phyloP scores from a whole-genome alignment of 1,284 basidiomycete species.

The Volvariella volvacea region DNA sequence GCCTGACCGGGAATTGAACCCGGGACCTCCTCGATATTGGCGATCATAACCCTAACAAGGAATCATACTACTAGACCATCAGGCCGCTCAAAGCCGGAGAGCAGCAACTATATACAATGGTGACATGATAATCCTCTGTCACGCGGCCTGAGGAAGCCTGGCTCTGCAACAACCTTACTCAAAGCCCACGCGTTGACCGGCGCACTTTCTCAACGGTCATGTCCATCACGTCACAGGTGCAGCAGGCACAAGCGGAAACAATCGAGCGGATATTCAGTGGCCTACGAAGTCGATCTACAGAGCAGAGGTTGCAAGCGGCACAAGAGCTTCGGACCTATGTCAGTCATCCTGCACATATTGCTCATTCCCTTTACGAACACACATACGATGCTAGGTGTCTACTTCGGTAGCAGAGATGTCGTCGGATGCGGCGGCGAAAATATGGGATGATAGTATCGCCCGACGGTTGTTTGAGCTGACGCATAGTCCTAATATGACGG shows the following conservation, averaged over 20 bases:
- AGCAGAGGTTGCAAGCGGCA: conserved; percentile 59
- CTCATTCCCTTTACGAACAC: conserved; percentile 7
- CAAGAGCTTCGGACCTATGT: conserved; percentile 68
- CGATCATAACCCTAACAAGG: conserved; percentile 19
- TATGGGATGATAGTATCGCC: conserved; percentile 81
- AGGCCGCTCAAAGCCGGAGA: conserved; percentile 14
- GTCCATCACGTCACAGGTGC: conserved; percentile 50
- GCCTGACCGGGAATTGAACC: conserved; percentile 73
- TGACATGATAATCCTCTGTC: neutral
- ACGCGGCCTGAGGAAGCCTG: neutral
- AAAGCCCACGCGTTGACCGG: conserved; percentile 2
- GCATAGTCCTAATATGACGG: conserved; percentile 68
- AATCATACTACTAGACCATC: conserved; percentile 29
- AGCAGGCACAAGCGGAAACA: conserved; percentile 50
- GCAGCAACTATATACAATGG: no score
- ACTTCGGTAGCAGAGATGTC: conserved; percentile 70
- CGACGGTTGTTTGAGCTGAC: conserved; percentile 76
- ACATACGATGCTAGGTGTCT: conserved; percentile 43
- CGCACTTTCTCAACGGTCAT: conserved; percentile 3
- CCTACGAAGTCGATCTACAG: conserved; percentile 55
- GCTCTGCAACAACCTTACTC: no score
- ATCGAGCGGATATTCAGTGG: conserved; percentile 60
- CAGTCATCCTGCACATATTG: conserved; percentile 18
- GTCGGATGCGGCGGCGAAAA: conserved; percentile 65
- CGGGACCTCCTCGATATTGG: conserved; percentile 60